Evolutionary conservation across 495 filamentous ascomycete genomes (phyloP).

Genomic region (Penicillium pulvis): DNA sequence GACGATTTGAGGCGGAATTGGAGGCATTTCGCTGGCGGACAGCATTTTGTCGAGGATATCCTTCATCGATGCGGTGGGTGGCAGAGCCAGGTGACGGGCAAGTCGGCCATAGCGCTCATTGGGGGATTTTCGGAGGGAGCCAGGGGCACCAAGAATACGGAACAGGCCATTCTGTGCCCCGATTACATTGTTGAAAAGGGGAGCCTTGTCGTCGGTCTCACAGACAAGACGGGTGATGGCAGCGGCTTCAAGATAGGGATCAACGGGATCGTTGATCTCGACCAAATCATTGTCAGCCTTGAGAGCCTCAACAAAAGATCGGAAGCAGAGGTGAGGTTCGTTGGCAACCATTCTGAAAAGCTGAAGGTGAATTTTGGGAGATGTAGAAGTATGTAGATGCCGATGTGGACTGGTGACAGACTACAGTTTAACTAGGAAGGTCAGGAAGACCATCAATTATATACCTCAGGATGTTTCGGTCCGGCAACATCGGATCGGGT

Average conservation of each 20-base stretch:
- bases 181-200: conserved; percentile 45
- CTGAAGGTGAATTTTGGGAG: not conserved
- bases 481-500: conserved; percentile 8
- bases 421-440: no score
- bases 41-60: conserved; percentile 38
- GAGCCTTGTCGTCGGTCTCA: conserved; percentile 41
- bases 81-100: conserved; percentile 35
- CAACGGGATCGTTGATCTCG: conserved; percentile 37
- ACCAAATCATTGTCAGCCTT: conserved; percentile 37
- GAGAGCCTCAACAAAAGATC: conserved; percentile 38
- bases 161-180: conserved; percentile 38
- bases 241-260: conserved; percentile 40
- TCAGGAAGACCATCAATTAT: not conserved
- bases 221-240: conserved; percentile 42
- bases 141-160: conserved; percentile 41
- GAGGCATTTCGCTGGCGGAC: conserved; percentile 23
- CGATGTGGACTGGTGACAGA: not conserved
- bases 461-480: not conserved
- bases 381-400: not conserved
- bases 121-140: conserved; percentile 24
- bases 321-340: conserved; percentile 33
- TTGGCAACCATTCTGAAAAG: conserved; percentile 14
- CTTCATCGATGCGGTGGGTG: conserved; percentile 29
- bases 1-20: conserved; percentile 30
- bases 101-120: conserved; percentile 37